Base-by-base conservation (phyloP, 2,329 filamentous ascomycete species). In the Microsporum ferrugineum region DNA sequence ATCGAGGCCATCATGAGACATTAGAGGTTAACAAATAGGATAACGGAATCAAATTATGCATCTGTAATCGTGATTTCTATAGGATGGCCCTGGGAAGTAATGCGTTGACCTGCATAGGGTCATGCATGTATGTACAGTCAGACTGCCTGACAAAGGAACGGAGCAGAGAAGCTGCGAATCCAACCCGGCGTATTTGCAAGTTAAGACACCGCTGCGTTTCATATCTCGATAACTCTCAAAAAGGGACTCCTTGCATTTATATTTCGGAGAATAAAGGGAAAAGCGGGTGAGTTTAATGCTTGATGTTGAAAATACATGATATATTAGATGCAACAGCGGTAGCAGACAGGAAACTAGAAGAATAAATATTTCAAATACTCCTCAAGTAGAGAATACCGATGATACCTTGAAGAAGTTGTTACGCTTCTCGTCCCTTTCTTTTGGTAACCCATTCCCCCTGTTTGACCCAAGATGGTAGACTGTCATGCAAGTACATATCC, bases 401-500 rank as follows among this genome's bases (percentile, higher is more conserved):
- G 3, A 7, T 4, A 51, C 10, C 45, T 12, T 51, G 45, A 51
- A 43, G 1, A 51, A 14, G 23, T 31, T 51, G 27, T 31, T 1
- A 12, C 17, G 17, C 5, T 33, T 10, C 6, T 29, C 31, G 14
- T 51, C 23, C 45, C 8, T 8, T 23, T 14, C 14, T 23, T 29
- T 29, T 12, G 12, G 10, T 12, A 51, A 7, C 17, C 23, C 10
- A 8, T 29, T 51, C n/a, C 8, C 45, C 23, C 45, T 51, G 45
- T 51, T 29, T 51, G 45, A 51, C 45, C 14, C 45, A 51, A 51
- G 45, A 51, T 51, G 45, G 45, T 51, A 51, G 3, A 31, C 45
- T 51, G 45, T 51, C 45, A 51, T 51, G 27, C 45, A 51, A 51
- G 45, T 51, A 51, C 45, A 51, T 51, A 31, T 31, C 45, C 45